Evolutionary conservation across 2,329 filamentous ascomycete species (phyloP).

Genomic region (Ophiocordyceps camponoti-floridani): DNA sequence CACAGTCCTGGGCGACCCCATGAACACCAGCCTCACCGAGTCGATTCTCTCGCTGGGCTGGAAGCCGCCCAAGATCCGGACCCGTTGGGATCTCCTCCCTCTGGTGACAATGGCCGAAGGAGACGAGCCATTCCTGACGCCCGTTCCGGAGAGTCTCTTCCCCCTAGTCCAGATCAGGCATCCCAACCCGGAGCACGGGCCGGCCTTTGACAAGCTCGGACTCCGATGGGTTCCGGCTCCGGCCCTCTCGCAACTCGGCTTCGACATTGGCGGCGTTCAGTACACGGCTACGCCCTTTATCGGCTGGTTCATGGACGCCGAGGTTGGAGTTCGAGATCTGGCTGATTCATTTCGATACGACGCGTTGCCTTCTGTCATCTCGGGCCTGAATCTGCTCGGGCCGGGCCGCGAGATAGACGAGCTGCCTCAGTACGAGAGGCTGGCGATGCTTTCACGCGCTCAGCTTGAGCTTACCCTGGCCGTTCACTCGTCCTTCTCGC

Average conservation of each 20-base stretch:
- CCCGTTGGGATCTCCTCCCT: constrained; percentile 1
- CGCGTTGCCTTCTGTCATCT: neutral
- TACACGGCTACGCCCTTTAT: constrained; percentile 1
- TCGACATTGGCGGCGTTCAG: constrained; percentile 1
- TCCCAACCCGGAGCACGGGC: neutral
- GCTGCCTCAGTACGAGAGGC: constrained; percentile 1
- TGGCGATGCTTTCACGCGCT: neutral
- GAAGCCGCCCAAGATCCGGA: constrained; percentile 1
- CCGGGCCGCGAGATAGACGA: constrained; percentile 1
- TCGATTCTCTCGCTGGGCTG: neutral
- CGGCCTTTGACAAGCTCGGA: constrained; percentile 1
- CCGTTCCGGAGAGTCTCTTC: constrained; percentile 1
- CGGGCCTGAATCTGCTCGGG: neutral
- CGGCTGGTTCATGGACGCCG: constrained; percentile 2
- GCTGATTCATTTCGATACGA: constrained; percentile 1
- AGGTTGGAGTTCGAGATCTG: constrained; percentile 1
- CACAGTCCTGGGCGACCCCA: constrained; percentile 1
- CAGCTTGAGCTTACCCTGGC: constrained; percentile 1
- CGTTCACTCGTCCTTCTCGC: constrained; percentile 1
- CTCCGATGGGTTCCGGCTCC: constrained; percentile 1
- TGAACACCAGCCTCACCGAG: constrained; percentile 1
- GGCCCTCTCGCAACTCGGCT: neutral
- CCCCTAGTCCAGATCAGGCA: constrained; percentile 1
- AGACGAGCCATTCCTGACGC: constrained; percentile 1
- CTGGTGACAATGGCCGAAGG: constrained; percentile 1